Conservation (phyloP, 805 yeast genomes). For the Pichia sporocuriosa region DNA sequence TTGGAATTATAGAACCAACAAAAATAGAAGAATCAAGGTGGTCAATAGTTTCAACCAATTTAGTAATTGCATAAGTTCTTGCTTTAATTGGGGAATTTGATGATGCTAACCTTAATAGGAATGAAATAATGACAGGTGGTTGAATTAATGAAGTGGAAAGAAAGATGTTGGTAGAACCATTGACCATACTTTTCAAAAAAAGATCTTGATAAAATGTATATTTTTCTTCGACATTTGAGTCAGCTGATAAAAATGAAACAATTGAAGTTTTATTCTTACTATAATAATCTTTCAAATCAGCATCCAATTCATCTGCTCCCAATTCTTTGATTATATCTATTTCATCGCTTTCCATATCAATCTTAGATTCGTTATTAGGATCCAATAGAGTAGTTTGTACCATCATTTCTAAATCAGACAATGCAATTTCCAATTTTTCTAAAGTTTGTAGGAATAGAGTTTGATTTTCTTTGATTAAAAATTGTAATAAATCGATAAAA, state of each 20-base stretch:
- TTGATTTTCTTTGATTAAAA: conserved; percentile 33
- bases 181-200: conserved; percentile 38
- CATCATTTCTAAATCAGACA: conserved; percentile 53
- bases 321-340: conserved; percentile 24
- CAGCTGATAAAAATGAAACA: conserved; percentile 32
- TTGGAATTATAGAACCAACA: conserved; percentile 52
- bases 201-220: conserved; percentile 37
- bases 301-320: conserved; percentile 16
- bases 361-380: conserved; percentile 18
- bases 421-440: conserved; percentile 27
- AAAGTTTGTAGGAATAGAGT: conserved; percentile 35
- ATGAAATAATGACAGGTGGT: conserved; percentile 39
- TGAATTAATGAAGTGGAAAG: conserved; percentile 16
- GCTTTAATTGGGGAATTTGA: conserved; percentile 54
- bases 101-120: conserved; percentile 48
- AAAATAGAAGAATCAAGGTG: conserved; percentile 29
- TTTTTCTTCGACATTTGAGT: conserved; percentile 29
- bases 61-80: conserved; percentile 43
- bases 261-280: conserved; percentile 12
- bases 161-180: conserved; percentile 14
- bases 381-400: conserved; percentile 54
- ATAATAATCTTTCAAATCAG: conserved; percentile 16
- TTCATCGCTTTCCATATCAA: conserved; percentile 25
- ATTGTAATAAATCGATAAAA: conserved; percentile 30
- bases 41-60: conserved; percentile 32